These are phyloP conservation scores for Golubevia pallescens DNA, from an alignment of 1,284 basidiomycete genomes.

Conservation along the genomic window DNA sequence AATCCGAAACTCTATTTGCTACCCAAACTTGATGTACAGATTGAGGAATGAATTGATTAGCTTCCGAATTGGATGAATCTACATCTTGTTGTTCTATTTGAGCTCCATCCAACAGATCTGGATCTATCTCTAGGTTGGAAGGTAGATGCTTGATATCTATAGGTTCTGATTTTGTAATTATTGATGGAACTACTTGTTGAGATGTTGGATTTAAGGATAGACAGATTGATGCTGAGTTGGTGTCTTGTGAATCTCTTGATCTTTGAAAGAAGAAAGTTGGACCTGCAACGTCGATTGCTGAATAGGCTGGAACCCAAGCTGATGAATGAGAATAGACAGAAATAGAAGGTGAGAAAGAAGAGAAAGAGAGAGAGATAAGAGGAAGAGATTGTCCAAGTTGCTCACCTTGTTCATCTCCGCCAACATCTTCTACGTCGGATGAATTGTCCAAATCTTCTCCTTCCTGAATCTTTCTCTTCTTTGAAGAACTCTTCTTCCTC, in stretches of 20 bases:
- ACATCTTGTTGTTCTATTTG: neutral
- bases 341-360: too few species aligned
- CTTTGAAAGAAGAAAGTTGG: constrained; percentile 29
- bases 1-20: constrained; percentile 26
- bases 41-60: neutral
- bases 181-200: neutral
- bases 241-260: too few species aligned
- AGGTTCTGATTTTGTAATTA: neutral
- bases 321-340: neutral
- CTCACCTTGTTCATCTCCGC: constrained; percentile 34
- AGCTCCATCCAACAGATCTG: too few species aligned
- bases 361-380: too few species aligned
- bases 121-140: too few species aligned
- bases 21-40: constrained; percentile 51
- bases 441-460: constrained; percentile 6
- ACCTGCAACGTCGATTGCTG: constrained; percentile 22
- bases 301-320: constrained; percentile 34
- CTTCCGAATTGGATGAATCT: neutral
- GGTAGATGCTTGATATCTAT: too few species aligned
- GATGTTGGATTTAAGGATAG: neutral
- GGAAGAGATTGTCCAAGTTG: neutral
- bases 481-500: constrained; percentile 18
- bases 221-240: neutral
- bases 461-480: constrained; percentile 15
- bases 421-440: constrained; percentile 37